Conservation (phyloP, 208 protist genomes). For the Naegleria gruberi region DNA sequence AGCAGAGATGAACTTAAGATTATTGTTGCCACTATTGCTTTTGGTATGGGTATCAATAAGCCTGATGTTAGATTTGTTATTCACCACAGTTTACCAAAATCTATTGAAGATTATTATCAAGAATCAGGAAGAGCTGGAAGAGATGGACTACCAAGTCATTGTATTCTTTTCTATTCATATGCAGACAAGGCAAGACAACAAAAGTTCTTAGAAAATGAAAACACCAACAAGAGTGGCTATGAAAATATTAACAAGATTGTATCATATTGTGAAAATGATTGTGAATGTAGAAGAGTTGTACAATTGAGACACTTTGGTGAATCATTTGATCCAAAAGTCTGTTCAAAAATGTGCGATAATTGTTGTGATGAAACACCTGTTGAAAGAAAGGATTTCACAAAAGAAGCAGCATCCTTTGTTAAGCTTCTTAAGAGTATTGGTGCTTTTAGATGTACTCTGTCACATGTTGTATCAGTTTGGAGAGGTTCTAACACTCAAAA, state of each 20-base stretch:
- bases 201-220: conserved; percentile 9
- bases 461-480: background rate
- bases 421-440: background rate
- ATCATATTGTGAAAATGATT: conserved; percentile 48
- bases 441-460: background rate
- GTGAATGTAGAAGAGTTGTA: conserved; percentile 40
- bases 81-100: conserved; percentile 84
- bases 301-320: conserved; percentile 37
- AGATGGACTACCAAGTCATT: conserved; percentile 35
- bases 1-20: conserved; percentile 41
- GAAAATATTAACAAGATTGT: conserved; percentile 35
- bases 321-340: conserved; percentile 15
- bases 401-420: background rate
- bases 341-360: conserved; percentile 8
- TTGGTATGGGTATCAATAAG: conserved; percentile 89
- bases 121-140: conserved; percentile 60
- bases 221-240: background rate
- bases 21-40: conserved; percentile 67
- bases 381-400: background rate
- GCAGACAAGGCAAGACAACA: conserved; percentile 21
- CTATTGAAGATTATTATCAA: conserved; percentile 92
- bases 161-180: conserved; percentile 36
- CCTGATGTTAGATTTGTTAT: conserved; percentile 89
- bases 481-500: background rate
- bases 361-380: background rate